Base-by-base conservation (phyloP, 495 filamentous ascomycete genomes). In the Penicillium macrosclerotiorum region DNA sequence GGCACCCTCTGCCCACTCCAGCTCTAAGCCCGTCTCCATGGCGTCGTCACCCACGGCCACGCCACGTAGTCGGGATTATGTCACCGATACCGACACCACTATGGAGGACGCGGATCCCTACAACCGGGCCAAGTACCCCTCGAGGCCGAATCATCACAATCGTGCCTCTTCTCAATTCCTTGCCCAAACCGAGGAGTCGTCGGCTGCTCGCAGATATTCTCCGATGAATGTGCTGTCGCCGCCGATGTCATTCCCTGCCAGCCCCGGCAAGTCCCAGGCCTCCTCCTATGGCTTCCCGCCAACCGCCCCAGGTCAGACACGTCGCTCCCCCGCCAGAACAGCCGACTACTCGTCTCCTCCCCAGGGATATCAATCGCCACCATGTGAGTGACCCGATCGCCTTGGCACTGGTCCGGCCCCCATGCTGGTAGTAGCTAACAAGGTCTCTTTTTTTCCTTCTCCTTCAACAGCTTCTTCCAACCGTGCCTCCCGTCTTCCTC, bases 71-170 rank as follows among this genome's bases (percentile, higher is more conserved):
- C 82, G 84, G 68, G 83, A 87, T 73, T 77, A 77, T 68, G 65
- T 71, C 56, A 70, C 73, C 40, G 92, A 90, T 64, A 80, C 81
- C 47, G 90, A 96, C 73, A 83, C 93, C 46, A 76, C 84, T 32
- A 96, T 96, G 90, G 88, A 93, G 63, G 91, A 95, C 62, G 88
- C 87, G 27, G 89, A 95, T 63, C 81, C 84, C 30, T 94, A 90
- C 72, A 84, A 84, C 65, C 76, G 80, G 59, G 77, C 83, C 51
- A 92, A 91, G 64, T 93, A 94, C 60, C 79, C 75, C 20, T 63
- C 88, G 35, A 78, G 86, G 70, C 77, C 85, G 32, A 81, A 78
- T 45, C 82, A 85, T 55, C 74, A 83, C 37, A 81, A 79, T 60
- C 71, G 80, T 24, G 67, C 78, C 5, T 84, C 81, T 13, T 77